Base-by-base conservation (phyloP, 805 yeast genomes). In the Wickerhamiella spandovensis region DNA sequence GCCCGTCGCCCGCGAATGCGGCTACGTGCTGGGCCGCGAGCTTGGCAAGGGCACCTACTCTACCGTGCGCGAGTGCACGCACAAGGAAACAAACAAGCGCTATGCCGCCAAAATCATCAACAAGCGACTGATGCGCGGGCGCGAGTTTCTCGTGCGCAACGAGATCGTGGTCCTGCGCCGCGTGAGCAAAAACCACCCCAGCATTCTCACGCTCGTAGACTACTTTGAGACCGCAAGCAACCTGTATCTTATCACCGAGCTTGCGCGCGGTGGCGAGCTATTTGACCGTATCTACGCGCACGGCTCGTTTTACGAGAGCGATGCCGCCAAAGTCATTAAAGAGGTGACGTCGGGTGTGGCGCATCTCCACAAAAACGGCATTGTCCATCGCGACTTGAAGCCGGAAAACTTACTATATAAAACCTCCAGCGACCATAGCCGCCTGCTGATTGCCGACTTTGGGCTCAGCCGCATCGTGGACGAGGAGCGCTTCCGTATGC, bases 381-480 rank as follows among this genome's bases (percentile, higher is more conserved):
- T 82, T 38, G 81, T 81, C 6, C 89, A 82, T 59, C 72, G 89
- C 44, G 89, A 82, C 57, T 64, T 82, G 51, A 82, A 82, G 61
- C 84, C 88, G 0, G 89, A 82, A 57, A 82, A 82, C 57, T 66
- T 82, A 38, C 66, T 82, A 44, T 79, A 81, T 60, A 66, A 66
- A 43, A 61, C 67, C 8, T 54, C 66, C 44, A 67, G 71, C 39
- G 66, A 65, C 46, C 56, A 64, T 46, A 63, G 68, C 47, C 71
- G 67, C 56, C 63, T 77, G 51, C 63, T 75, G 50, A 67, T 79
- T 43, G 81, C 80, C 9, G 82, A 78, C 60, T 82, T 82, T 62
- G 88, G 89, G 2, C 65, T 81, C 25, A 82, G 87, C 13, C 65
- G 77, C 12, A 69, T 74, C 38, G 63, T 75, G 7, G 68, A 67